These are phyloP conservation scores for Parasarocladium wereldwijsianum DNA, from an alignment of 2,329 filamentous ascomycete genomes.

Conservation along the genomic window DNA sequence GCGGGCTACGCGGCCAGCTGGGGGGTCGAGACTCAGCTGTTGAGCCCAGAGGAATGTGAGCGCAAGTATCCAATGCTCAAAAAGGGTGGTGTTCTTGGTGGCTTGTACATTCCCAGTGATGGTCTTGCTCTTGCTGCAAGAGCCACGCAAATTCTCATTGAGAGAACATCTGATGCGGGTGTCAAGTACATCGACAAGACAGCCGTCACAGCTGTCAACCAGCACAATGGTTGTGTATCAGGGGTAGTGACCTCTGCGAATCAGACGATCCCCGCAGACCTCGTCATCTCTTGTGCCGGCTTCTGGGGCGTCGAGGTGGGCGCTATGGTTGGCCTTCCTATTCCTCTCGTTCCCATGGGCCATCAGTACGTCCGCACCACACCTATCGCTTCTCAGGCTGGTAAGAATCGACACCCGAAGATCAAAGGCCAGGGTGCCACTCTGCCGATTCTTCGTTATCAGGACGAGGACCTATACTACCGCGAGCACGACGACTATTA, in stretches of 20 bases:
- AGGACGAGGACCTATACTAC: constrained; percentile 50
- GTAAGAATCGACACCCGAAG: constrained; percentile 23
- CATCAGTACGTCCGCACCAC: constrained; percentile 53
- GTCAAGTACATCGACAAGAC: constrained; percentile 42
- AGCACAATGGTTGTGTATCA: constrained; percentile 31
- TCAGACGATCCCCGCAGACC: constrained; percentile 38
- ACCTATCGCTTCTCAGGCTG: constrained; percentile 25
- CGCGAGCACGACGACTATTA: constrained; percentile 47
- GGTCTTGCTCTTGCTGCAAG: constrained; percentile 45
- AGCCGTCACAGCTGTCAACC: constrained; percentile 41
- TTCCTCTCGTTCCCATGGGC: constrained; percentile 45
- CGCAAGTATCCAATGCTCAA: constrained; percentile 39
- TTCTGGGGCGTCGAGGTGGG: constrained; percentile 54
- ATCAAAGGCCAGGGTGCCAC: no score
- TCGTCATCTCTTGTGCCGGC: constrained; percentile 47
- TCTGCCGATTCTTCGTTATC: constrained; percentile 45
- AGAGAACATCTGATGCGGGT: constrained; percentile 39
- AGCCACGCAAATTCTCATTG: constrained; percentile 47
- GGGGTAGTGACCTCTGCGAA: constrained; percentile 37
- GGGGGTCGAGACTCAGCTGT: constrained; percentile 39
- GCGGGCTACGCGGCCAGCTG: constrained; percentile 45
- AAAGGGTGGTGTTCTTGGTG: constrained; percentile 37
- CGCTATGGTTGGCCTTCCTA: constrained; percentile 40
- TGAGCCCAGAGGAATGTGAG: constrained; percentile 36
- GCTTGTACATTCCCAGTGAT: constrained; percentile 44